Evolutionary conservation across 179 eudicot species (phyloP).

Genomic region (Beta corolliflora): DNA sequence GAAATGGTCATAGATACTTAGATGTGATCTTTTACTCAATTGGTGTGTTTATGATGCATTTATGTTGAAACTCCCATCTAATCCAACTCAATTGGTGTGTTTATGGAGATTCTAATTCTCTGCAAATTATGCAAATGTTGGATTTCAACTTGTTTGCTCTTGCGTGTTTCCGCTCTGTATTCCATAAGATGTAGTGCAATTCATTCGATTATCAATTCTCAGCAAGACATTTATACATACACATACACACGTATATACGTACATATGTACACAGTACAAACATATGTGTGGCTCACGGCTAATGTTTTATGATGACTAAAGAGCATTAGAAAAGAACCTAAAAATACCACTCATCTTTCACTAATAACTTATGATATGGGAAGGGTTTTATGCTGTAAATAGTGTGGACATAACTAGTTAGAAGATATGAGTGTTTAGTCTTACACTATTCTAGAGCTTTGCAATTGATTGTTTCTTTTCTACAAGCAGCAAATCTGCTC

Average conservation of each 20-base stretch:
- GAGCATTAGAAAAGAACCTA: not conserved
- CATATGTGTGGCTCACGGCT: not conserved
- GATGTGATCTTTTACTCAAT: not conserved
- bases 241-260: not conserved
- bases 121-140: not conserved
- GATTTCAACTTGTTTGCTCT: not conserved
- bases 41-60: not conserved
- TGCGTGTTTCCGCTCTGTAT: not conserved
- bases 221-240: too few species aligned
- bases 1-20: not conserved
- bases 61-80: not conserved
- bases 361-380: not conserved
- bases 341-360: not conserved
- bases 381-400: not conserved
- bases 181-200: not conserved
- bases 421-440: not conserved
- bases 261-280: not conserved
- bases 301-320: not conserved
- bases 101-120: not conserved
- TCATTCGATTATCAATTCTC: not conserved
- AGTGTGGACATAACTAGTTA: not conserved
- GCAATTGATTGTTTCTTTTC: conserved; percentile 24
- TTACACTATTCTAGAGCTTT: not conserved
- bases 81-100: not conserved
- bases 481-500: conserved; percentile 48